Base-by-base conservation (phyloP, 208 protist genomes). In the Acanthamoeba culbertsoni region DNA sequence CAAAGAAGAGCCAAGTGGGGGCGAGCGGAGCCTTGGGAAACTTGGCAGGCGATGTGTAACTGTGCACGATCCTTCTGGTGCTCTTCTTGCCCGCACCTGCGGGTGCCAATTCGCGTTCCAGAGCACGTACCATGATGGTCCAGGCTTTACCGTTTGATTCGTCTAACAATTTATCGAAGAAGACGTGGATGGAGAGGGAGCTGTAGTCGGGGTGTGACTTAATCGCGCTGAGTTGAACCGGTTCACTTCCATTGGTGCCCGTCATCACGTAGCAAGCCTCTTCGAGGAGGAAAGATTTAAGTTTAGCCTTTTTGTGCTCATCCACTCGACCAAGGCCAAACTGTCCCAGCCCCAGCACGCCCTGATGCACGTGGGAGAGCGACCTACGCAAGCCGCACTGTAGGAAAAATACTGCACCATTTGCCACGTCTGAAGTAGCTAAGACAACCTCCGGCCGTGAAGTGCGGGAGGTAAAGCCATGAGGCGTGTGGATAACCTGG, bases 111-210 rank as follows among this genome's bases (percentile, higher is more conserved):
- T 82, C 71, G 20, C 71, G 71, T 26, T 82, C 71, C 23, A 82
- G 71, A 7, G 71, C 71, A 18, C 71, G 71, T 10, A 82, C 43
- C 71, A 82, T 82, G 43, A 82, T 82, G 42, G 71, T 53, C 71
- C 71, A 82, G 1, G 71, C 71, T 43, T 53, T 46, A n/a, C 71
- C 71, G 71, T 82, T 82, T 18, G 71, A 82, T 53, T 82, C 71
- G 8, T 82, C 71, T 14, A 82, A 31, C 71, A 82, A 31, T 31
- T 82, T 82, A 31, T 82, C 71, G 20, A 82, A 82, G 71, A 40
- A 82, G 7, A 82, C 71, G 71, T 82, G 71, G 8, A 82, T 35
- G 20, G 43, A 55, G 7, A 82, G 23, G 42, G 46, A 26, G 7
- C 7, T 8, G 42, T 82, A 82, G 71, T 18, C 23, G 0, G 43